These are phyloP conservation scores for Mortierella sp. DNA, from an alignment of 371 early-diverging fungal species.

Conservation along the genomic window DNA sequence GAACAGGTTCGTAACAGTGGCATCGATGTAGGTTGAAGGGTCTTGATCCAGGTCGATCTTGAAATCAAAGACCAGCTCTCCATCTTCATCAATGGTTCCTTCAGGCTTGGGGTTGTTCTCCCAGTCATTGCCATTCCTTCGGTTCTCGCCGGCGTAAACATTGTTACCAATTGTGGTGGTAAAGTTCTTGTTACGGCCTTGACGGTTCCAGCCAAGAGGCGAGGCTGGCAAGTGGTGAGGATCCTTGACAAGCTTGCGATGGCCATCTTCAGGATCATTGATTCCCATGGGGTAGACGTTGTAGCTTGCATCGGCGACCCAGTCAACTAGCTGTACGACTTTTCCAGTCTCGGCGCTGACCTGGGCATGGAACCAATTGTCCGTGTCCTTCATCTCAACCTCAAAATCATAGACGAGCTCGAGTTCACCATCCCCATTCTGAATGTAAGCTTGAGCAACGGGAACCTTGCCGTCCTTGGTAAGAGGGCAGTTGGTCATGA, in stretches of 20 bases:
- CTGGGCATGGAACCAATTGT: constrained; percentile 91
- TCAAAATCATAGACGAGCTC: constrained; percentile 87
- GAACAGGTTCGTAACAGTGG: constrained; percentile 92
- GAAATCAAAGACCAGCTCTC: constrained; percentile 81
- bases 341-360: constrained; percentile 79
- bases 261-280: constrained; percentile 84
- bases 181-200: constrained; percentile 62
- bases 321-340: constrained; percentile 83
- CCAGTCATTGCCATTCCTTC: constrained; percentile 70
- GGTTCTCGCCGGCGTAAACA: constrained; percentile 78
- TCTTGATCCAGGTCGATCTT: constrained; percentile 72
- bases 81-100: constrained; percentile 59
- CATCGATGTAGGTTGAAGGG: constrained; percentile 83
- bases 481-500: constrained; percentile 67
- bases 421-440: constrained; percentile 61
- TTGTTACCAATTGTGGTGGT: constrained; percentile 87
- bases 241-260: constrained; percentile 71
- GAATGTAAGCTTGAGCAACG: constrained; percentile 66
- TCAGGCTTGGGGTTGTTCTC: constrained; percentile 85
- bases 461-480: constrained; percentile 66
- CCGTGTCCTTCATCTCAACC: constrained; percentile 85
- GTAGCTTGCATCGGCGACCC: constrained; percentile 81
- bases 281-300: constrained; percentile 87
- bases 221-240: constrained; percentile 82
- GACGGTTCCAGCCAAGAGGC: constrained; percentile 83